These are phyloP conservation scores for Botryotinia calthae DNA, from an alignment of 2,329 filamentous ascomycete species.

Conservation along the genomic window DNA sequence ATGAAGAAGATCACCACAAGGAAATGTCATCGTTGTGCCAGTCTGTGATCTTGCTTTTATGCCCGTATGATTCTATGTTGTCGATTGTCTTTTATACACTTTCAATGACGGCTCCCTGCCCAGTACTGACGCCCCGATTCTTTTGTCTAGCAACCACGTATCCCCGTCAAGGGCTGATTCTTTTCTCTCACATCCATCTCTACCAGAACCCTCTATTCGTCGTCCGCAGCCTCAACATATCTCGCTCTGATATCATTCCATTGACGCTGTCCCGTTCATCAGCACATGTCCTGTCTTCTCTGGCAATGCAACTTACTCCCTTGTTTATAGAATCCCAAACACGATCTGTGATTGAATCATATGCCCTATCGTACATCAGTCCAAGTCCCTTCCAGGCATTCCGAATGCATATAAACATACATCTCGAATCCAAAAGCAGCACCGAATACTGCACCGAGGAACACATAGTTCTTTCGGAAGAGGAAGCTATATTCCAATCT, in stretches of 20 bases:
- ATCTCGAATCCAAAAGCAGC: constrained; percentile 90
- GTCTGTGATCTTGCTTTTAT: constrained; percentile 15
- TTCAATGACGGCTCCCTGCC: constrained; percentile 21
- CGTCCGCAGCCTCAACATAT: constrained; percentile 72
- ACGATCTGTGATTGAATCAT: constrained; percentile 77
- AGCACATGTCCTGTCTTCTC: constrained; percentile 31
- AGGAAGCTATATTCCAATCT: constrained; percentile 58
- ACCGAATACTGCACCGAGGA: constrained; percentile 82
- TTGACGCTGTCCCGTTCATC: constrained; percentile 70
- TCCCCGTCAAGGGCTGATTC: background rate
- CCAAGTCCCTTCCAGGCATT: background rate
- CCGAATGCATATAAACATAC: constrained; percentile 54
- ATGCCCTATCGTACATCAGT: constrained; percentile 57
- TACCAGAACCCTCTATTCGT: constrained; percentile 43
- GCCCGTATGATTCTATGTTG: constrained; percentile 27
- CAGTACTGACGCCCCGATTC: constrained; percentile 14
- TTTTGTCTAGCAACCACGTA: constrained; percentile 1
- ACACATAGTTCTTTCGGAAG: constrained; percentile 83
- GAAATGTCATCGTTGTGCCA: background rate
- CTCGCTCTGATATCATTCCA: constrained; percentile 98
- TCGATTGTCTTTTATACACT: constrained; percentile 36
- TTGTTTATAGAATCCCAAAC: constrained; percentile 90
- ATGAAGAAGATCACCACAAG: background rate
- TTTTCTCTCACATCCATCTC: background rate
- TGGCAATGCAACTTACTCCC: constrained; percentile 66